Evolutionary conservation across 192 early-diverging fungal genomes (phyloP).

Genomic region (Backusella macrospora): DNA sequence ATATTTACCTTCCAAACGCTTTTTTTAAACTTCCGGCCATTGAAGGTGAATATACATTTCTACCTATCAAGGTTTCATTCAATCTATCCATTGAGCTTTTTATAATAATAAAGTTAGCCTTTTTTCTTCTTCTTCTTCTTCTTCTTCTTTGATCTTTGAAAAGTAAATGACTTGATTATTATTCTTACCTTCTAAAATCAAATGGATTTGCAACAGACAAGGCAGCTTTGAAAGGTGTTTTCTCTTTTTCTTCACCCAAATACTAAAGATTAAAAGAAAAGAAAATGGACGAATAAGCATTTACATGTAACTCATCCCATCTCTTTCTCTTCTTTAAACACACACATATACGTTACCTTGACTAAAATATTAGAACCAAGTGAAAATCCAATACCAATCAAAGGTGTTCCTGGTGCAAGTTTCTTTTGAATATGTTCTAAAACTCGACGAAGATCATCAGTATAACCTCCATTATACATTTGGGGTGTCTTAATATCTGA

Average conservation of each 20-base stretch:
- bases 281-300: no score
- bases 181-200: constrained; percentile 65
- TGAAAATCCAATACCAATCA: constrained; percentile 89
- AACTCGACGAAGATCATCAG: constrained; percentile 75
- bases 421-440: constrained; percentile 57
- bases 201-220: constrained; percentile 88
- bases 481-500: constrained; percentile 76
- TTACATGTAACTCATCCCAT: neutral
- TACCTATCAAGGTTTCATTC: constrained; percentile 41
- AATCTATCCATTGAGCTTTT: constrained; percentile 38
- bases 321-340: neutral
- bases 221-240: constrained; percentile 74
- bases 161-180: neutral
- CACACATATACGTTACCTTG: constrained; percentile 56
- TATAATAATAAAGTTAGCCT: no score
- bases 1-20: constrained; percentile 44
- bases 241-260: constrained; percentile 78
- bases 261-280: constrained; percentile 48
- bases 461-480: constrained; percentile 81
- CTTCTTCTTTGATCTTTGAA: no score
- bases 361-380: constrained; percentile 91
- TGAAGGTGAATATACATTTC: constrained; percentile 50
- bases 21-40: constrained; percentile 53
- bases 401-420: constrained; percentile 60
- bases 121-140: no score